Evolutionary conservation across 768 basidiomycete genomes (phyloP).

Genomic region (Boletales sp.): DNA sequence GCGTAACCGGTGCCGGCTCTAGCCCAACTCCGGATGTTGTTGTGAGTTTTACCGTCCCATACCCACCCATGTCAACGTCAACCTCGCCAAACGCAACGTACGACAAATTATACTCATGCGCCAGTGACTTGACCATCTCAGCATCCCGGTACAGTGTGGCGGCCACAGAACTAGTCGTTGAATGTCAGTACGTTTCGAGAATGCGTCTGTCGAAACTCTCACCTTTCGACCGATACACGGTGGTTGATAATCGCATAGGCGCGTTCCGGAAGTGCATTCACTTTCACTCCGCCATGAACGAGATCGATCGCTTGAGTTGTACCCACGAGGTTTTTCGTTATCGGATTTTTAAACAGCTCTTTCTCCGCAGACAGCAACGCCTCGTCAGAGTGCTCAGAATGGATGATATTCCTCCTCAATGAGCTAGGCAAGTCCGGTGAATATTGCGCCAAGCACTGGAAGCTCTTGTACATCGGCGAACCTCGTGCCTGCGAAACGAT

Average conservation of each 20-base stretch:
- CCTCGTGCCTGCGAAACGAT: slow-evolving; percentile 40
- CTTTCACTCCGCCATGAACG: slow-evolving; percentile 64
- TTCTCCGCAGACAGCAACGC: slow-evolving; percentile 51
- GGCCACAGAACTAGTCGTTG: slow-evolving; percentile 31
- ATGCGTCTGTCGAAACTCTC: slow-evolving; percentile 3
- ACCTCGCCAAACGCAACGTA: slow-evolving; percentile 52
- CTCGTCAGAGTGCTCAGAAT: slow-evolving; percentile 45
- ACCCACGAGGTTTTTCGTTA: slow-evolving; percentile 46
- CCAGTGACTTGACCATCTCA: slow-evolving; percentile 41
- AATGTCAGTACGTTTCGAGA: background rate
- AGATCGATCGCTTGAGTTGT: slow-evolving; percentile 82
- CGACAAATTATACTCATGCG: slow-evolving; percentile 52
- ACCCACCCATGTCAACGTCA: slow-evolving; percentile 28
- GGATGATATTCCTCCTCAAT: slow-evolving; percentile 46
- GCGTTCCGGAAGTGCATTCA: slow-evolving; percentile 76
- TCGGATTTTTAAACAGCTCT: slow-evolving; percentile 37
- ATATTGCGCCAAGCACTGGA: slow-evolving; percentile 67
- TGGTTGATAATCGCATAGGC: slow-evolving; percentile 71
- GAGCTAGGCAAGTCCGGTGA: slow-evolving; percentile 48
- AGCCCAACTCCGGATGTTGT: slow-evolving; percentile 45
- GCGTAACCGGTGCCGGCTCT: slow-evolving; percentile 69
- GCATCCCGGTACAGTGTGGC: slow-evolving; percentile 45
- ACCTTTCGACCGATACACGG: slow-evolving; percentile 63
- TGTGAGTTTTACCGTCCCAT: slow-evolving; percentile 43
- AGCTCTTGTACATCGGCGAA: slow-evolving; percentile 53